Base-by-base conservation (phyloP, 176 grass and related monocot genomes). In the Lolium perenne region DNA sequence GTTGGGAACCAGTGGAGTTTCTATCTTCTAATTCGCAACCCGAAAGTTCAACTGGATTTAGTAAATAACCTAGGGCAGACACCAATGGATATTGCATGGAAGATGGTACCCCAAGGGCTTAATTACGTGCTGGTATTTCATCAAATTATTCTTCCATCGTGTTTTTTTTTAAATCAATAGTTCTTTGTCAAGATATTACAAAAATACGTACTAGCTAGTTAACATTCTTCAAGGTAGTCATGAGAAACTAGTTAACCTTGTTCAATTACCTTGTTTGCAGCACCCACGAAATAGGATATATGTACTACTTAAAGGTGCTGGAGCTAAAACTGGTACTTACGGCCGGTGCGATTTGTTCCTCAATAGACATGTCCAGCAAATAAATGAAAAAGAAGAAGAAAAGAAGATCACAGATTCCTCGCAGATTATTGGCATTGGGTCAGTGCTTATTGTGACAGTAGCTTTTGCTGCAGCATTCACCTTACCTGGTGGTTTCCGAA, bases 381-480 rank as follows among this genome's bases (percentile, higher is more conserved):
- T 77, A 20, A 26, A 77, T 13, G 4, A 11, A 29, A 77, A 55
- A 5, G 16, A 56, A 18, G 16, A 38, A 55, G 74, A 18, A 6
- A 57, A 77, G 50, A 77, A 12, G 15, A 77, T 77, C 8, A 11
- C 26, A 20, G 74, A 78, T 13, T 78, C 76, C 38, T 21, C 55
- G 2, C 55, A 45, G 20, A 60, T 60, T 43, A 60, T 78, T 45
- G 76, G 78, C 41, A 58, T 86, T 9, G 92, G 50, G 16, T 90
- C 92, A 10, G 92, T 72, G 38, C 76, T 94, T 21, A 94, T 91
- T 11, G 92, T 89, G 0, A 87, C 92, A 0, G 89, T 91, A 54
- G 80, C 92, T 63, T 89, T 89, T 23, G 53, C 89, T 0, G 86
- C 92, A 12, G 74, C 76, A 5, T 77, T 94, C 84, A 94, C 92